Evolutionary conservation across 2,329 filamentous ascomycete genomes (phyloP).

Genomic region (Talaromyces amestolkiae): DNA sequence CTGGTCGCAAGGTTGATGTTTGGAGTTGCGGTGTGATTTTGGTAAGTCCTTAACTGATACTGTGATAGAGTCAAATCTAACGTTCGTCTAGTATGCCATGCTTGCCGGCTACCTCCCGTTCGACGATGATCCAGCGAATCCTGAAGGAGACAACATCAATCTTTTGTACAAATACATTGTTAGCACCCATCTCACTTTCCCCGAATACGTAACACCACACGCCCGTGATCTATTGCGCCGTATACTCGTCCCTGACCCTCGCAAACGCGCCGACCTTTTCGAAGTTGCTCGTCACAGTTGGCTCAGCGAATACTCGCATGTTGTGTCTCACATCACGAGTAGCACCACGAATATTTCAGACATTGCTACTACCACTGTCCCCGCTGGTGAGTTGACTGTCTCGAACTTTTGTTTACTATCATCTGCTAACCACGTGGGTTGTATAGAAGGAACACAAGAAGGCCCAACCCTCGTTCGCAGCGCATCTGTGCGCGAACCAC

Average conservation of each 20-base stretch:
- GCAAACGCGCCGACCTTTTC: constrained; percentile 92
- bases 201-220: constrained; percentile 97
- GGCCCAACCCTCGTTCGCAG: constrained; percentile 70
- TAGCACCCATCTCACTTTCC: constrained; percentile 92
- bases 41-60: constrained; percentile 50
- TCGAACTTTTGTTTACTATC: constrained; percentile 21
- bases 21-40: constrained; percentile 99
- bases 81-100: constrained; percentile 84
- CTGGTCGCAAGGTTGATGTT: constrained; percentile 94
- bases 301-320: constrained; percentile 94
- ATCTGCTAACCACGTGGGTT: not conserved
- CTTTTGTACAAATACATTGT: constrained; percentile 99
- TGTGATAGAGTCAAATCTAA: not conserved
- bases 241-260: constrained; percentile 91
- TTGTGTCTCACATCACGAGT: constrained; percentile 95
- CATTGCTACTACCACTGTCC: constrained; percentile 74
- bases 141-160: constrained; percentile 98
- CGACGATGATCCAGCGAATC: constrained; percentile 96
- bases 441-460: constrained; percentile 53
- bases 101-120: constrained; percentile 95
- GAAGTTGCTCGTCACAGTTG: constrained; percentile 97
- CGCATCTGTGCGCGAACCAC: constrained; percentile 84
- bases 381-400: constrained; percentile 48
- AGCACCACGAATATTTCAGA: constrained; percentile 84
- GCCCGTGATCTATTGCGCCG: constrained; percentile 87